Conservation (phyloP, 768 basidiomycete genomes). For the Suillus americanus region DNA sequence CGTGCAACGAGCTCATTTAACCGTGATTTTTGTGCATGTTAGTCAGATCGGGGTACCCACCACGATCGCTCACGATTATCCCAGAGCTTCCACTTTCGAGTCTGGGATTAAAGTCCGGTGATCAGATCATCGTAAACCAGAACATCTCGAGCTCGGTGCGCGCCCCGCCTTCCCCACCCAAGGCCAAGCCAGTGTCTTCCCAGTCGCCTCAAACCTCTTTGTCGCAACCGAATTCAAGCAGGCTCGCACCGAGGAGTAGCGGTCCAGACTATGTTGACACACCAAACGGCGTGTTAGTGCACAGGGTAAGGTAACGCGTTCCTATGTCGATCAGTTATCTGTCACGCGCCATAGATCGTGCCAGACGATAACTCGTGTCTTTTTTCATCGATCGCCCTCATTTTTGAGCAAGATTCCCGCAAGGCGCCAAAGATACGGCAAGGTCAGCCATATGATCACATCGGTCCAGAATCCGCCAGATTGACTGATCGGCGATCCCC, state of each 20-base stretch:
- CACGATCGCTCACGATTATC: constrained; percentile 64
- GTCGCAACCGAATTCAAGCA: constrained; percentile 16
- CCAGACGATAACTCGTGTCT: constrained; percentile 99
- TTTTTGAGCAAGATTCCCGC: constrained; percentile 82
- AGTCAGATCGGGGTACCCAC: constrained; percentile 90
- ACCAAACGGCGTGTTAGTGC: constrained; percentile 68
- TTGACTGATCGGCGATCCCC: constrained; percentile 2
- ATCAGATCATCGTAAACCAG: constrained; percentile 81
- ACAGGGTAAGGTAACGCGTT: constrained; percentile 48
- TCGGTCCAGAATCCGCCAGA: constrained; percentile 1
- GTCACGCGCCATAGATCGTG: constrained; percentile 52
- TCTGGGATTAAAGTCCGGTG: constrained; percentile 74
- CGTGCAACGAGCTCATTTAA: background rate
- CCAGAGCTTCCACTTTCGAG: constrained; percentile 75
- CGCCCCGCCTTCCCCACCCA: constrained; percentile 8
- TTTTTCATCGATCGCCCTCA: constrained; percentile 81
- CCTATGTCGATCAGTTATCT: background rate
- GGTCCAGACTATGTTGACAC: constrained; percentile 61
- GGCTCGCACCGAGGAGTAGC: constrained; percentile 17
- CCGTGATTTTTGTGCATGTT: background rate
- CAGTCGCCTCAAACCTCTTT: constrained; percentile 17
- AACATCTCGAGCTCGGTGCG: constrained; percentile 22
- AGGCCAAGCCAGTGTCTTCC: constrained; percentile 11
- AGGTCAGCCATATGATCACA: constrained; percentile 44
- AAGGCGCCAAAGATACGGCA: constrained; percentile 71